Base-by-base conservation (phyloP, 2,329 filamentous ascomycete species). In the Trichoderma sp. region DNA sequence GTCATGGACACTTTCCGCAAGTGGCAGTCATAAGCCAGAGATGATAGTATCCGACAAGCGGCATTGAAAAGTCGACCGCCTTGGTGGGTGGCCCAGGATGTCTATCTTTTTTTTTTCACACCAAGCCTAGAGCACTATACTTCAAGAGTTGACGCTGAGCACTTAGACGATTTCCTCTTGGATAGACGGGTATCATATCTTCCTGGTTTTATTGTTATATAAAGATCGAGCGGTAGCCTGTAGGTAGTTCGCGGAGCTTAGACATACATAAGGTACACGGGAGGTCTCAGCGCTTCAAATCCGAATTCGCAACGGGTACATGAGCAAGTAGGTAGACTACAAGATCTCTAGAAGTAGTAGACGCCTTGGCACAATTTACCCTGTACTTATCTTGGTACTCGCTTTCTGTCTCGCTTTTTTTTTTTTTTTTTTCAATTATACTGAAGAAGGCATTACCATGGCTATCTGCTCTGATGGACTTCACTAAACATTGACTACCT, bases 1-100 rank as follows among this genome's bases (percentile, higher is more conserved):
- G 88, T 93, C 65, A 92, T 92, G 87, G 93, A 97, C 77, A 96
- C 96, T 78, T 97, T 97, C 88, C 87, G 92, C 72, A 87, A 86
- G 63, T 78, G 75, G 76, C 77, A 78, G 61, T 48, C 61, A 65
- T 67, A 67, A 45, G 45, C 19, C 21, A 26, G 15, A 14, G 28
- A 50, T 30, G 1, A 47, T 15, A 34, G 34, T 21, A 17, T 43
- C 43, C 41, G 21, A 45, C 57, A 63, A 55, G 14, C 41, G 47
- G n/a, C 30, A 15, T 45, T 45, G 63, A 45, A 54, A 50, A 61
- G 50, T 30, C 10, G 43, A 30, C 43, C 14, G n/a, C 41, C 34
- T 30, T 55, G n/a, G 24, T 41, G 21, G 24, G 30, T 30, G n/a
- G 19, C 19, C 41, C 21, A 41, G 28, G 21, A 51, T n/a, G 43